phyloP scores from a whole-genome alignment of 257 asterid species.

The Voacanga thouarsii region DNA sequence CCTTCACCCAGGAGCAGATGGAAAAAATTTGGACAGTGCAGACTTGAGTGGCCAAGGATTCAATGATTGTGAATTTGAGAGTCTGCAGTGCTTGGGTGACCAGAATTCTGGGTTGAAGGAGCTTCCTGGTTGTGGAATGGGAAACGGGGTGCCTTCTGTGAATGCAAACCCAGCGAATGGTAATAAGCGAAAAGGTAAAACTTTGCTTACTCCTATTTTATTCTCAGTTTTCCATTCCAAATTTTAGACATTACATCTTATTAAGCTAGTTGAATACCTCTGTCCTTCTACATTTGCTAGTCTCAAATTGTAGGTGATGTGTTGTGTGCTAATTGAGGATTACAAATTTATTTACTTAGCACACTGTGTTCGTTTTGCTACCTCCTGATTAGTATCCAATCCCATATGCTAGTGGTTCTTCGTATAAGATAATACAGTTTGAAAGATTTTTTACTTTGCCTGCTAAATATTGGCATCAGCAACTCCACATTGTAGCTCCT shows the following conservation, averaged over 20 bases:
- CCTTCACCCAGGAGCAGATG: constrained; percentile 65
- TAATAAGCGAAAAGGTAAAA: constrained; percentile 52
- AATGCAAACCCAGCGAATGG: constrained; percentile 36
- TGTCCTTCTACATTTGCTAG: background rate
- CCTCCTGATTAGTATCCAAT: background rate
- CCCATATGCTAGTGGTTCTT: background rate
- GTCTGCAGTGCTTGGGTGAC: constrained; percentile 55
- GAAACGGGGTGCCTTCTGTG: constrained; percentile 19
- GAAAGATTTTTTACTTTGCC: constrained; percentile 4
- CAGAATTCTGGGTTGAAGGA: constrained; percentile 41
- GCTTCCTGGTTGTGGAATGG: constrained; percentile 45
- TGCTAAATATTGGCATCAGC: background rate
- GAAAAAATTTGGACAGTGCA: constrained; percentile 24
- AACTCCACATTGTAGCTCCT: background rate
- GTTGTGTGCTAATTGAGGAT: background rate
- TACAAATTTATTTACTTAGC: background rate
- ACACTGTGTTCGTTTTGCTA: background rate
- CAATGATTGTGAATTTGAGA: constrained; percentile 60
- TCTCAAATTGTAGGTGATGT: background rate
- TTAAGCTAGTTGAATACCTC: background rate
- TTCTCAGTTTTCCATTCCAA: constrained; percentile 2
- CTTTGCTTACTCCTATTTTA: background rate
- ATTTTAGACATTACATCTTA: background rate
- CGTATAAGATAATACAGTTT: background rate
- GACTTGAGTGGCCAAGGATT: constrained; percentile 46